phyloP scores from a whole-genome alignment of 2,329 filamentous ascomycete species.

The Stachybotrys elegans region DNA sequence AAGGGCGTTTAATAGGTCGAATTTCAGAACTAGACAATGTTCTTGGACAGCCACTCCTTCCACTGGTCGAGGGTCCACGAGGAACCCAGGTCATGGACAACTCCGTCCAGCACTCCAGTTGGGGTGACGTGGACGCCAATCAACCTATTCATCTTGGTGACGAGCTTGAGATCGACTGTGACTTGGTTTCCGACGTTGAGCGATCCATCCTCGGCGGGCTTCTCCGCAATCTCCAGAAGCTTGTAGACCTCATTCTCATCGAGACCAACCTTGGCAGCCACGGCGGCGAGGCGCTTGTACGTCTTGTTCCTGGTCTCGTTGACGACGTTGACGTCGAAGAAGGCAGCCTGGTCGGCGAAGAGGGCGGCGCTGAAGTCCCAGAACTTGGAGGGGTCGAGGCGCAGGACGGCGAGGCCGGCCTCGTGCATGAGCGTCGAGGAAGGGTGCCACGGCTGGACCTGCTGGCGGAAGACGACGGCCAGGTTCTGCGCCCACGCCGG shows the following conservation, averaged over 20 bases:
- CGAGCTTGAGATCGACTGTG: conserved; percentile 78
- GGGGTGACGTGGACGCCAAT: conserved; percentile 86
- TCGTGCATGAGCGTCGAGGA: conserved; percentile 78
- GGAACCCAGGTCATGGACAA: conserved; percentile 76
- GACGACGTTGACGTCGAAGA: conserved; percentile 81
- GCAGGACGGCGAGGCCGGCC: conserved; percentile 75
- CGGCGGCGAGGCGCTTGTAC: conserved; percentile 70
- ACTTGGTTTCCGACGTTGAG: conserved; percentile 78
- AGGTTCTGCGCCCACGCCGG: conserved; percentile 53
- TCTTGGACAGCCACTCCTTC: conserved; percentile 72
- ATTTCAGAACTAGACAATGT: conserved; percentile 31
- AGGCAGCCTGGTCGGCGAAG: conserved; percentile 62
- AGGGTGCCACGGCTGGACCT: conserved; percentile 94
- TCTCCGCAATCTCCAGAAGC: conserved; percentile 64
- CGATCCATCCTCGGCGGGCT: conserved; percentile 59
- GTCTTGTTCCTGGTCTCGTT: conserved; percentile 81
- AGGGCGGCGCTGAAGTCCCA: conserved; percentile 72
- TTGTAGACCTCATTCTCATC: conserved; percentile 65
- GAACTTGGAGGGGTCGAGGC: conserved; percentile 65
- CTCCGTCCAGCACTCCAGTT: conserved; percentile 82
- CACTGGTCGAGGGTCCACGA: conserved; percentile 77
- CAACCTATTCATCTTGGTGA: conserved; percentile 75
- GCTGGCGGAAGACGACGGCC: conserved; percentile 80
- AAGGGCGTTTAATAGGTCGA: conserved; percentile 1
- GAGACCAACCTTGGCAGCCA: conserved; percentile 66